These are phyloP conservation scores for Fusarium bulbicola DNA, from an alignment of 2,329 filamentous ascomycete species.

Conservation along the genomic window DNA sequence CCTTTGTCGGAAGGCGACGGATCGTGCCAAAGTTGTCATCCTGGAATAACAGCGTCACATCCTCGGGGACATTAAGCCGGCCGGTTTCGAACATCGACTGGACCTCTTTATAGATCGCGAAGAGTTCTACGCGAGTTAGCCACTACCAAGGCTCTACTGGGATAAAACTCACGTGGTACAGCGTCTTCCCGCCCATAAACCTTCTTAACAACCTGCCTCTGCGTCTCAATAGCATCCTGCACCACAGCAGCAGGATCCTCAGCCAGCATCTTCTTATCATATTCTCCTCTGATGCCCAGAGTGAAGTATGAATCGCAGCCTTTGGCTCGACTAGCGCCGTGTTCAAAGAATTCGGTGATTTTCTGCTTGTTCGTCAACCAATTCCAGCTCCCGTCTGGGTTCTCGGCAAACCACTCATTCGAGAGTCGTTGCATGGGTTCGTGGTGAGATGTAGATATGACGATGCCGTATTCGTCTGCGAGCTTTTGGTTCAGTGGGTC, in stretches of 20 bases:
- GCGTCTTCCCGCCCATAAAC: constrained; percentile 57
- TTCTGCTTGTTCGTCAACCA: constrained; percentile 27
- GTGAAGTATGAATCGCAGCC: constrained; percentile 26
- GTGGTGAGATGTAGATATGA: constrained; percentile 27
- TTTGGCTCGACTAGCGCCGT: constrained; percentile 11
- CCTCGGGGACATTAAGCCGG: constrained; percentile 63
- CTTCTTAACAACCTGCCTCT: constrained; percentile 62
- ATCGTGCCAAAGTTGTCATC: constrained; percentile 72
- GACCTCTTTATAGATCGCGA: constrained; percentile 74
- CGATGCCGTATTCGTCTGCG: constrained; percentile 54
- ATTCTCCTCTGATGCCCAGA: constrained; percentile 25
- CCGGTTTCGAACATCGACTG: constrained; percentile 70
- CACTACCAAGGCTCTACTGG: accelerated
- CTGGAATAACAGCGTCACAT: constrained; percentile 69
- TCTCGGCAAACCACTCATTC: constrained; percentile 27
- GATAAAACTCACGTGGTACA: constrained; percentile 47
- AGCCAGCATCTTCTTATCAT: constrained; percentile 16
- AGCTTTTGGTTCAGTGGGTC: constrained; percentile 66
- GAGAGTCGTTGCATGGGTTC: constrained; percentile 29
- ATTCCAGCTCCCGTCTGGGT: constrained; percentile 24
- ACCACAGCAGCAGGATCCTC: constrained; percentile 23
- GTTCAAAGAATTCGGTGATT: constrained; percentile 21
- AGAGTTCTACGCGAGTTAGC: constrained; percentile 55
- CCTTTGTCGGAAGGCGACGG: constrained; percentile 61
- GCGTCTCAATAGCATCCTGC: constrained; percentile 46